phyloP scores from a whole-genome alignment of 1,139 yeast genomes.

The Debaryomyces fabryi region DNA sequence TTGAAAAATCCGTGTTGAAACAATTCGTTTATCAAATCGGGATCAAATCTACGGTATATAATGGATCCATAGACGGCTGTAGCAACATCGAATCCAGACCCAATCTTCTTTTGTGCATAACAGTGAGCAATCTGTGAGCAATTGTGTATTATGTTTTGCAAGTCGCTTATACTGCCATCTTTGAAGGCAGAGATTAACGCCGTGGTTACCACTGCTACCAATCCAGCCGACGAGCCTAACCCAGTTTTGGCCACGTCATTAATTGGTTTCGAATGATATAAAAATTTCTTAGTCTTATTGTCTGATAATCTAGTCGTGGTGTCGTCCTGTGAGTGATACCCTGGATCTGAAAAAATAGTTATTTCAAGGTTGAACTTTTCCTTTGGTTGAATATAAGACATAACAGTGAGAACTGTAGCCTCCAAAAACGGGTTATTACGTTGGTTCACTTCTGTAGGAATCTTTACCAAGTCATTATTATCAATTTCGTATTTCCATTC shows the following conservation, averaged over 20 bases:
- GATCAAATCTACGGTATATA: conserved; percentile 72
- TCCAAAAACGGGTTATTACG: conserved; percentile 73
- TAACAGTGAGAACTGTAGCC: conserved; percentile 58
- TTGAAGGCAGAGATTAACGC: conserved; percentile 58
- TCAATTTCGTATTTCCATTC: conserved; percentile 60
- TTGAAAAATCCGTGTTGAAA: conserved; percentile 23
- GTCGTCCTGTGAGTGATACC: conserved; percentile 77
- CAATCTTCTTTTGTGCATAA: conserved; percentile 90
- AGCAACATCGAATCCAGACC: conserved; percentile 96
- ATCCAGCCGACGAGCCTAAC: conserved; percentile 92
- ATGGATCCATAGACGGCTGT: conserved; percentile 93
- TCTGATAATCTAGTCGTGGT: conserved; percentile 34
- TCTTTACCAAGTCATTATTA: conserved; percentile 6
- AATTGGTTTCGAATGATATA: conserved; percentile 62
- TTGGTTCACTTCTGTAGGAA: conserved; percentile 30
- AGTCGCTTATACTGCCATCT: conserved; percentile 17
- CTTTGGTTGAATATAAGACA: conserved; percentile 50
- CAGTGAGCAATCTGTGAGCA: conserved; percentile 90
- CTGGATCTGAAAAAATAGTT: conserved; percentile 81
- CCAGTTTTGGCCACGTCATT: conserved; percentile 89
- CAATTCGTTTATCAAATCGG: conserved; percentile 50
- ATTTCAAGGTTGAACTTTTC: conserved; percentile 42
- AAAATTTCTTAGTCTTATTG: conserved; percentile 48
- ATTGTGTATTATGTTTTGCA: conserved; percentile 62
- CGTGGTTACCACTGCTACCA: conserved; percentile 79